Base-by-base conservation (phyloP, 371 early-diverging fungal genomes). In the Conidiobolus incongruus region DNA sequence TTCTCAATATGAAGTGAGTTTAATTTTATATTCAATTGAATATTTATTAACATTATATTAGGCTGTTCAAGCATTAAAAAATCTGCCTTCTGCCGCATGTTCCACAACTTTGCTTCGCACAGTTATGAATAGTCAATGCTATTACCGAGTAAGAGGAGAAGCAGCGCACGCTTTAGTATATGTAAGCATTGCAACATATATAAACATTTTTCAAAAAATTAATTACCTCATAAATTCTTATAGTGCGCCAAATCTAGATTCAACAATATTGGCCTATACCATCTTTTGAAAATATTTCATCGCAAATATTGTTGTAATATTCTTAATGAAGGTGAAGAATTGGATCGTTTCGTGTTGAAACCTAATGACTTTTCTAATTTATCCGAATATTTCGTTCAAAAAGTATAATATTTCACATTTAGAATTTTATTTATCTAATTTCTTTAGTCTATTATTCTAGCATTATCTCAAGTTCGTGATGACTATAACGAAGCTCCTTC, bases 71-170 rank as follows among this genome's bases (percentile, higher is more conserved):
- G 78, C 77, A 0, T 52, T 86, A 29, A 61, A 62, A 45, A 54
- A 57, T 3, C 53, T 70, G 60, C 77, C 79, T 4, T 78, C 81
- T 0, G 51, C 56, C 10, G 72, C 75, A 8, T 75, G 77, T 1
- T 73, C 78, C 0, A 80, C 81, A 0, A 73, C 77, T 45, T 55
- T 82, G 35, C 52, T 81, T 51, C 74, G 80, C 39, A 75, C 77
- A 1, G 53, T 94, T 24, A 66, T 77, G 53, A 89, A 92, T 60
- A 63, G 59, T 11, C 77, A 84, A 44, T 75, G 80, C 35, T 94
- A 81, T 53, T 97, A 91, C 51, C 73, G 87, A 20, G 71, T 95
- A 26, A 75, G 89, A n/a, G 81, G 86, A 63, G 88, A 87, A 44
- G 85, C 92, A 4, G 87, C 89, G 1, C 65, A 72, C 46, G 79